Conservation (phyloP, 805 yeast genomes). For the Teunomyces atbi region DNA sequence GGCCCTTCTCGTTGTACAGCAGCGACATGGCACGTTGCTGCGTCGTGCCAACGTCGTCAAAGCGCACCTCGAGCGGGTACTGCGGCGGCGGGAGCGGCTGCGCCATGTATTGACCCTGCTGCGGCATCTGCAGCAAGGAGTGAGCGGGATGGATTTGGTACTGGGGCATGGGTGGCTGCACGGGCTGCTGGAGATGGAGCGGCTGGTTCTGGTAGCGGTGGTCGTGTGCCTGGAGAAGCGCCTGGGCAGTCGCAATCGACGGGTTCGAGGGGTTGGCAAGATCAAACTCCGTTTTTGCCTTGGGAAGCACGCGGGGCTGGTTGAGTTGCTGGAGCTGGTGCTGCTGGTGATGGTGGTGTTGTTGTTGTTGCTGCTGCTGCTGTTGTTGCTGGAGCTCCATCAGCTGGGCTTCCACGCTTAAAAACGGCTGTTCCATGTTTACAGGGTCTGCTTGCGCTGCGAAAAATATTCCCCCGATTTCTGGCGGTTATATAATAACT, state of each 20-base stretch:
- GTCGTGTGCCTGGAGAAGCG: constrained; percentile 10
- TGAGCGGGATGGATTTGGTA: constrained; percentile 15
- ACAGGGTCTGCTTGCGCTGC: neutral
- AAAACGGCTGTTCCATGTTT: constrained; percentile 16
- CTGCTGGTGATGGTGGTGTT: constrained; percentile 5
- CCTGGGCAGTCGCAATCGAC: constrained; percentile 11
- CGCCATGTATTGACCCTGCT: constrained; percentile 7
- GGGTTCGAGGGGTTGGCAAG: constrained; percentile 10
- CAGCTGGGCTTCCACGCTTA: constrained; percentile 12
- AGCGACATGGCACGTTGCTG: neutral
- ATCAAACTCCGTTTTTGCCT: constrained; percentile 5
- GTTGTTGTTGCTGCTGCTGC: constrained; percentile 8
- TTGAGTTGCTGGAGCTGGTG: constrained; percentile 2
- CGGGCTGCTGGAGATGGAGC: constrained; percentile 5
- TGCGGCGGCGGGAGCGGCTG: constrained; percentile 10
- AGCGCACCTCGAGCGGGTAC: constrained; percentile 11
- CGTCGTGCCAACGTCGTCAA: constrained; percentile 6
- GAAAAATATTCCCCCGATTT: no score
- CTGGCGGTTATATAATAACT: no score
- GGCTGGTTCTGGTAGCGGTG: constrained; percentile 11
- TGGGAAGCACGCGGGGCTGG: constrained; percentile 7
- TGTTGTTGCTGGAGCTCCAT: constrained; percentile 10
- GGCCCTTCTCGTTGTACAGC: constrained; percentile 14
- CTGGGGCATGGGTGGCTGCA: constrained; percentile 11
- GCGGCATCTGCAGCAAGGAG: constrained; percentile 12